These are phyloP conservation scores for Clathrus columnatus DNA, from an alignment of 768 basidiomycete genomes.

Conservation along the genomic window DNA sequence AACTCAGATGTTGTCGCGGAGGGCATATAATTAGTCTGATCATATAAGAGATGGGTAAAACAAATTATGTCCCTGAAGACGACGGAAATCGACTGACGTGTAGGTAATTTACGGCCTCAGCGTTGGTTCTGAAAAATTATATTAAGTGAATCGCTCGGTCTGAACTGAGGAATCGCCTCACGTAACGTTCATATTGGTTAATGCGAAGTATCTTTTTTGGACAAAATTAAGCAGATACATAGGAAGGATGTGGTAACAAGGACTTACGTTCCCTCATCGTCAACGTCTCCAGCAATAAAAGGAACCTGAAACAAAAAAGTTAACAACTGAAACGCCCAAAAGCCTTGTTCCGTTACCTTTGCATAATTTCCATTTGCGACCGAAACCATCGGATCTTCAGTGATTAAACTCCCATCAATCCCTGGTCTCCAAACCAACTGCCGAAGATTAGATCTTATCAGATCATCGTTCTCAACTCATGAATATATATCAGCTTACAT, in stretches of 20 bases:
- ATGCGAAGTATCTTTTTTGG: conserved; percentile 18
- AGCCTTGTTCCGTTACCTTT: background rate
- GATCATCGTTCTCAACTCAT: background rate
- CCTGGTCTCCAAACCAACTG: conserved; percentile 27
- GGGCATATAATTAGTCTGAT: conserved; percentile 18
- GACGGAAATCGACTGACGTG: background rate
- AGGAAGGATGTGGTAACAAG: background rate
- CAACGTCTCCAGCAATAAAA: conserved; percentile 14
- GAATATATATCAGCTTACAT: background rate
- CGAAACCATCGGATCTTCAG: conserved; percentile 23
- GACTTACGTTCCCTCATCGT: conserved; percentile 16
- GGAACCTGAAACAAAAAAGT: conserved; percentile 21
- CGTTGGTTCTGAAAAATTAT: conserved; percentile 16
- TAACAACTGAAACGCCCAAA: background rate
- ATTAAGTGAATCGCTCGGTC: background rate
- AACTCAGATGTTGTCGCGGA: conserved; percentile 11
- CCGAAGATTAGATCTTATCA: background rate
- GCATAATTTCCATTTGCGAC: conserved; percentile 25
- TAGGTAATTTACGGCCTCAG: background rate
- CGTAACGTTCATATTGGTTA: conserved; percentile 23
- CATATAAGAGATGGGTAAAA: background rate
- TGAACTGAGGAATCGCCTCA: conserved; percentile 11
- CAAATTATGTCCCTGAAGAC: conserved; percentile 8
- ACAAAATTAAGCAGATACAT: background rate
- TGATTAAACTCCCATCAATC: conserved; percentile 32